phyloP scores from a whole-genome alignment of 345 rosid genomes.

The Rubroshorea leprosula region DNA sequence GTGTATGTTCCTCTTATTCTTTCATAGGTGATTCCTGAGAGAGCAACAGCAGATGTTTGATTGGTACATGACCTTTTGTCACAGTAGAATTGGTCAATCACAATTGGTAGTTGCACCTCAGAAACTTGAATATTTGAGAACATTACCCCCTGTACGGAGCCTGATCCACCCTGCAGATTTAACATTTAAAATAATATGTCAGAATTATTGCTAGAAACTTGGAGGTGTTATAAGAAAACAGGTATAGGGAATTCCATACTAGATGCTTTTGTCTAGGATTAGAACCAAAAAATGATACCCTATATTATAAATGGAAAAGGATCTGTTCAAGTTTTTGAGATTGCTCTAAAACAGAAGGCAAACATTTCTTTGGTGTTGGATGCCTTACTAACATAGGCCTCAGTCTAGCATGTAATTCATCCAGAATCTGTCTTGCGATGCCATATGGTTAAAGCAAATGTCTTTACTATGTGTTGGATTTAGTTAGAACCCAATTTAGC shows the following conservation, averaged over 20 bases:
- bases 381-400: no score
- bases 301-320: no score
- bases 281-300: no score
- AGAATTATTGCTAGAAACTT: slow-evolving; percentile 11
- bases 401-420: no score
- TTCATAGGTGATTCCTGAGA: slow-evolving; percentile 83
- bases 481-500: neutral
- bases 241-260: neutral
- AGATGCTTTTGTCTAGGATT: neutral
- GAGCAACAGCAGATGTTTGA: slow-evolving; percentile 76
- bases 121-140: slow-evolving; percentile 92
- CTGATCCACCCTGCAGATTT: slow-evolving; percentile 79
- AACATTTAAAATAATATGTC: slow-evolving; percentile 16
- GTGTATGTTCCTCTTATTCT: slow-evolving; percentile 84
- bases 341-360: no score
- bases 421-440: no score
- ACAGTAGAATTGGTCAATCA: slow-evolving; percentile 89
- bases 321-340: no score
- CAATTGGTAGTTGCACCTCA: slow-evolving; percentile 84
- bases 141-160: slow-evolving; percentile 77
- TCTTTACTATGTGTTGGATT: neutral
- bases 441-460: neutral
- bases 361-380: no score
- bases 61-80: slow-evolving; percentile 69
- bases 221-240: neutral